Conservation (phyloP, 2,329 filamentous ascomycete genomes). For the Bipolaris zeicola region DNA sequence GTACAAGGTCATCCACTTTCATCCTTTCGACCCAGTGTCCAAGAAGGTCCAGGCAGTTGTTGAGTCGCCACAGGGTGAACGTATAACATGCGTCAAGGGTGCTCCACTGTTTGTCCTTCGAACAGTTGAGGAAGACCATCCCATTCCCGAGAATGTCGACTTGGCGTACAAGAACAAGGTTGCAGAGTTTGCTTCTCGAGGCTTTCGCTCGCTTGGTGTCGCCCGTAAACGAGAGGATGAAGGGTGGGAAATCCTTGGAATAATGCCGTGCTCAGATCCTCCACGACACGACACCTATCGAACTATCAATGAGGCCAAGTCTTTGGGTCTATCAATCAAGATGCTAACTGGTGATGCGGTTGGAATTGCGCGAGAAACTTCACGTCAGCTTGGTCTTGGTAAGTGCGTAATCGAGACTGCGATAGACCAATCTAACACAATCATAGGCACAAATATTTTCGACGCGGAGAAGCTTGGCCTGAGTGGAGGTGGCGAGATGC, state of each 20-base stretch:
- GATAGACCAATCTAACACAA: background rate
- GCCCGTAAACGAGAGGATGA: constrained; percentile 84
- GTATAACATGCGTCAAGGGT: constrained; percentile 88
- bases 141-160: constrained; percentile 76
- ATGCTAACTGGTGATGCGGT: constrained; percentile 96
- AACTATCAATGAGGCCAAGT: constrained; percentile 89
- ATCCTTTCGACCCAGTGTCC: constrained; percentile 89
- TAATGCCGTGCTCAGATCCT: constrained; percentile 93
- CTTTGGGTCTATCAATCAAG: constrained; percentile 87
- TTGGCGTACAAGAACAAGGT: constrained; percentile 91
- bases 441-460: constrained; percentile 80
- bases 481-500: constrained; percentile 88
- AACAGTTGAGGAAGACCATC: constrained; percentile 84
- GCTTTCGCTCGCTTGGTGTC: constrained; percentile 92
- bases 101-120: constrained; percentile 86
- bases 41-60: constrained; percentile 90
- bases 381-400: constrained; percentile 82
- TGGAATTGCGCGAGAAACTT: constrained; percentile 90
- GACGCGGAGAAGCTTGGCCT: constrained; percentile 92
- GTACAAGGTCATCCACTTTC: constrained; percentile 84
- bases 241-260: constrained; percentile 89
- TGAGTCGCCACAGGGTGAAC: constrained; percentile 80
- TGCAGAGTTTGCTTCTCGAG: constrained; percentile 87
- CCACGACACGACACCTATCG: constrained; percentile 88
- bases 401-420: background rate